Conservation (phyloP, 1,284 basidiomycete species). For the Caloboletus firmus region DNA sequence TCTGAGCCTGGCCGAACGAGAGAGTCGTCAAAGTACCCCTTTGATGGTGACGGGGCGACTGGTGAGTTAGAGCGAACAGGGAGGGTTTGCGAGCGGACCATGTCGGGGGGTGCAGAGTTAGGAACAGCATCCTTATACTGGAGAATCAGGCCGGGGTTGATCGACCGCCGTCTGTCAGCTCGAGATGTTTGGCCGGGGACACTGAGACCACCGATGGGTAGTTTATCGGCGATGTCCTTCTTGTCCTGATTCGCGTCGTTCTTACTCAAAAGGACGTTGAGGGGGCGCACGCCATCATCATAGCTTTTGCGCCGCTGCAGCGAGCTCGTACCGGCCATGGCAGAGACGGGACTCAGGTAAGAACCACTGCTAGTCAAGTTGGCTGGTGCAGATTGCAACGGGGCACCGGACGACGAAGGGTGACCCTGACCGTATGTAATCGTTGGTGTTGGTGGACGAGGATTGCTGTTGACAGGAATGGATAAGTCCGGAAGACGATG, state of each 20-base stretch:
- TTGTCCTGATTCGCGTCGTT: constrained; percentile 13
- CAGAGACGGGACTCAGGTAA: constrained; percentile 25
- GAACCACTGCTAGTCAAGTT: constrained; percentile 4
- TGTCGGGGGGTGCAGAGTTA: constrained; percentile 38
- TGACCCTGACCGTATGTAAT: neutral
- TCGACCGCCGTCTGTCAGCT: constrained; percentile 42
- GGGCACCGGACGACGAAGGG: neutral
- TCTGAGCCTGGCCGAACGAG: constrained; percentile 23
- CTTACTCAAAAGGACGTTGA: constrained; percentile 45
- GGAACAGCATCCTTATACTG: constrained; percentile 33
- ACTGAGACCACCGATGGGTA: constrained; percentile 13
- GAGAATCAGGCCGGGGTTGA: constrained; percentile 41
- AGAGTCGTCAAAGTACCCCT: constrained; percentile 15
- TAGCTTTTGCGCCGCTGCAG: constrained; percentile 54
- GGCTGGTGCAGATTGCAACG: constrained; percentile 24
- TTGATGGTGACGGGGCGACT: constrained; percentile 18
- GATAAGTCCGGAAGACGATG: neutral
- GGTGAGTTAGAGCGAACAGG: constrained; percentile 26
- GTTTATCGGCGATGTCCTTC: constrained; percentile 4
- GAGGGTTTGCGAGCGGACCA: constrained; percentile 37
- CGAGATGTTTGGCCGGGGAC: constrained; percentile 34
- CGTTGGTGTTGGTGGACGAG: constrained; percentile 14
- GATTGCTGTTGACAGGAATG: constrained; percentile 3
- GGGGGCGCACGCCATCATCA: constrained; percentile 56
- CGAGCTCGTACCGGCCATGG: constrained; percentile 1